These are phyloP conservation scores for Alternaria dauci DNA, from an alignment of 2,329 filamentous ascomycete genomes.

Conservation along the genomic window DNA sequence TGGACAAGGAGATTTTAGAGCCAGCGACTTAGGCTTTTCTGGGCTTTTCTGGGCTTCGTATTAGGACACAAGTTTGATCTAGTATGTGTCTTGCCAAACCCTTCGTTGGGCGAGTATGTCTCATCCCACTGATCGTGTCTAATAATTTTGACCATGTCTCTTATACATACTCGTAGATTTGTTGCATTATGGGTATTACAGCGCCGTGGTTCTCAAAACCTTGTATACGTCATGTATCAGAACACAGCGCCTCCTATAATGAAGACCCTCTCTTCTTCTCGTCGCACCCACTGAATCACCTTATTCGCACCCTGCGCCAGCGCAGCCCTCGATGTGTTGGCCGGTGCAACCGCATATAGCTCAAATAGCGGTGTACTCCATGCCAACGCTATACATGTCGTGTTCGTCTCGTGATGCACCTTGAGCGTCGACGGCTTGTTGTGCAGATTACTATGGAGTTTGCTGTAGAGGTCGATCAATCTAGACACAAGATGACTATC, in stretches of 20 bases:
- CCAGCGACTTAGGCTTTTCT: slow-evolving; percentile 59
- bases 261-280: slow-evolving; percentile 92
- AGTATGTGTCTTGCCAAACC: slow-evolving; percentile 34
- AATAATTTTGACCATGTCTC: neutral
- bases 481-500: slow-evolving; percentile 7
- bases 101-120: neutral
- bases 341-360: slow-evolving; percentile 91
- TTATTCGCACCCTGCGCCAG: slow-evolving; percentile 87
- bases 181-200: neutral
- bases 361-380: slow-evolving; percentile 95
- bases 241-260: slow-evolving; percentile 95
- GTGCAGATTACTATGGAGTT: slow-evolving; percentile 85
- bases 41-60: slow-evolving; percentile 48
- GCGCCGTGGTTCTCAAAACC: neutral
- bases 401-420: slow-evolving; percentile 81
- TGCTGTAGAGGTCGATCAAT: slow-evolving; percentile 80
- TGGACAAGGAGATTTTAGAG: slow-evolving; percentile 53
- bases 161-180: neutral
- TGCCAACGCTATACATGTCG: slow-evolving; percentile 76
- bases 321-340: slow-evolving; percentile 67
- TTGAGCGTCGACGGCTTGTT: slow-evolving; percentile 84
- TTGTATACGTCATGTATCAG: slow-evolving; percentile 27
- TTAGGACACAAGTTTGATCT: slow-evolving; percentile 55
- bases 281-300: slow-evolving; percentile 88
- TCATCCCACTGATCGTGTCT: no score